Base-by-base conservation (phyloP, 176 grass and related monocot genomes). In the Cymbopogon citratus region DNA sequence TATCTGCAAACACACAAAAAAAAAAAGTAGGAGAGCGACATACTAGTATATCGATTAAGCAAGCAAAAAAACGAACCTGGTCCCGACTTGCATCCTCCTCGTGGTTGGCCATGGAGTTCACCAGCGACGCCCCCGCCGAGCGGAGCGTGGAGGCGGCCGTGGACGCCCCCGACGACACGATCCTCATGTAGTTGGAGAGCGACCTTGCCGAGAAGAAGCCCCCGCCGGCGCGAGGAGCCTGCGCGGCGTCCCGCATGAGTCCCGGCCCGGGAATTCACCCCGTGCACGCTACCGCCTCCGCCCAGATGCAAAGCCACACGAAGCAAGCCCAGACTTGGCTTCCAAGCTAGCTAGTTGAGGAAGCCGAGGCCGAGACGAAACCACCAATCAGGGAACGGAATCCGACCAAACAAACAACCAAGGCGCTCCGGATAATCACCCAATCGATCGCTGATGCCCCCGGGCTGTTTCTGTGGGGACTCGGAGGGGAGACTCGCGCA, bases 111-210 rank as follows among this genome's bases (percentile, higher is more conserved):
- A 98, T 95, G 7, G 95, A 91, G 81, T 82, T 91, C 6, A 93
- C 92, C 5, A 98, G 66, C 24, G 92, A 93, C 1, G 87, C 88
- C 24, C 95, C 83, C 0, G 92, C 92, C 2, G 88, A 90, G 15
- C 92, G 87, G 49, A 98, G 81, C 11, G 71, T 86, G 31, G 95
- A 98, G 16, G 95, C 90, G 23, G 91, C 92, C 68, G 92, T 93
- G 43, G 95, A 98, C 16, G 95, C 92, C 33, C 92, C 92, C 18
- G 95, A 98, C 5, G 92, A 98, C n/a, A 98, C 24, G 79, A 98
- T 93, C 74, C 90, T 85, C 90, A 92, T 92, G 80, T 87, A 98
- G 83, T 35, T 94, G 39, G 95, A 91, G 68, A 98, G 56, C 26
- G 92, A 94, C 0, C 84, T 75, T 61, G 89, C 78, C 3, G 94